Evolutionary conservation across 345 rosid genomes (phyloP), one percentile per base, ranked within the genome.

Genomic region (Populus euphratica): DNA sequence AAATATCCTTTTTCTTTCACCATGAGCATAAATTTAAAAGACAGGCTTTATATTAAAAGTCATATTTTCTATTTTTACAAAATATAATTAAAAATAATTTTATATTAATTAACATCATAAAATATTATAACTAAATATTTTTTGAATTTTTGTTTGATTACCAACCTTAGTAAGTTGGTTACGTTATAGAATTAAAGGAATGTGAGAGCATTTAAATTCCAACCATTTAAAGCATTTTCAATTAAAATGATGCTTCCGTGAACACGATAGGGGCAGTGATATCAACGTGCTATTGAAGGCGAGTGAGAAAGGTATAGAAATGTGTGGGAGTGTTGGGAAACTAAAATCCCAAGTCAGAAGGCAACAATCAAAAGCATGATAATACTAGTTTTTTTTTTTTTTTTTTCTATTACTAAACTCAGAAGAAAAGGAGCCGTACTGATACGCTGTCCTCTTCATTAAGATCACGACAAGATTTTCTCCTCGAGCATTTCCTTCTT

Each of bases 301-400:
- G 67, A n/a, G 10, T 67, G 18, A 65, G 36, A 11, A 35, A 20
- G 36, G 18, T 67, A 71, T 77, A 78, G 74, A 80, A 81, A 61
- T 82, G 80, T 64, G 82, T 68, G 84, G 74, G 80, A 75, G 70
- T 79, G 81, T 89, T 76, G 97, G 93, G 91, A 92, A 91, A 86
- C 98, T 90, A 84, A 92, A 92, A 87, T 89, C 92, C 88, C 87
- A 80, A 79, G 87, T 79, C 92, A 87, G 90, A 87, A 78, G 68
- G 89, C 91, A 86, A 86, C 80, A 82, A 88, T 88, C 74, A 87
- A 76, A 76, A 77, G 66, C 12, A 50, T n/a, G 33, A 67, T 49
- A 54, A 50, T 80, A 73, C 75, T 64, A 10, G 49, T 73, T 2
- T 33, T 33, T 33, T 0, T 3, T 0, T 0, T 3, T 0, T 33